Conservation (phyloP, 371 early-diverging fungal genomes). For the Mucor racemosus region DNA sequence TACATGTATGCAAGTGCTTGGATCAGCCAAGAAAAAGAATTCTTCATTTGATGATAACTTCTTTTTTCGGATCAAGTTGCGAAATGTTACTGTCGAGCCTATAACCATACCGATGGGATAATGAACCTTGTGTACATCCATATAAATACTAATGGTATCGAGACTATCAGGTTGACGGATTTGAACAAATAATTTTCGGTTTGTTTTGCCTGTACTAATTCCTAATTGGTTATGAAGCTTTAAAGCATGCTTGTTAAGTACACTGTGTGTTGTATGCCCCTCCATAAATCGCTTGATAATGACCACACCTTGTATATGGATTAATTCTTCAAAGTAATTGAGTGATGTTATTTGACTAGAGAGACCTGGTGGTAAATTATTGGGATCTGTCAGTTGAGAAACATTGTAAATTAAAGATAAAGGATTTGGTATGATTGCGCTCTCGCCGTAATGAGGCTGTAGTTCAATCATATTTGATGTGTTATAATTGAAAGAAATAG, state of each 20-base stretch:
- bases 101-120: slow-evolving; percentile 38
- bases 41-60: neutral
- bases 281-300: slow-evolving; percentile 29
- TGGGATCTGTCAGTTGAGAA: neutral
- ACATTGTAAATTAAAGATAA: neutral
- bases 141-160: slow-evolving; percentile 34
- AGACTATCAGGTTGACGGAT: slow-evolving; percentile 33
- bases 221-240: neutral
- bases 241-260: neutral
- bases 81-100: slow-evolving; percentile 30
- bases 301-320: slow-evolving; percentile 30
- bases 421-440: neutral
- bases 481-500: neutral
- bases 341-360: neutral
- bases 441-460: neutral
- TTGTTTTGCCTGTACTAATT: slow-evolving; percentile 32
- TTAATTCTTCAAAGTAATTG: neutral
- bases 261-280: neutral
- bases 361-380: neutral
- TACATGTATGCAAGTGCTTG: slow-evolving; percentile 13
- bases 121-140: slow-evolving; percentile 16
- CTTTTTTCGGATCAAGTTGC: slow-evolving; percentile 23
- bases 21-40: slow-evolving; percentile 9
- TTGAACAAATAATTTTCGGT: slow-evolving; percentile 31
- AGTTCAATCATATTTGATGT: neutral